These are phyloP conservation scores for Deinandra increscens DNA, from an alignment of 129 eudicot genomes.

Conservation along the genomic window DNA sequence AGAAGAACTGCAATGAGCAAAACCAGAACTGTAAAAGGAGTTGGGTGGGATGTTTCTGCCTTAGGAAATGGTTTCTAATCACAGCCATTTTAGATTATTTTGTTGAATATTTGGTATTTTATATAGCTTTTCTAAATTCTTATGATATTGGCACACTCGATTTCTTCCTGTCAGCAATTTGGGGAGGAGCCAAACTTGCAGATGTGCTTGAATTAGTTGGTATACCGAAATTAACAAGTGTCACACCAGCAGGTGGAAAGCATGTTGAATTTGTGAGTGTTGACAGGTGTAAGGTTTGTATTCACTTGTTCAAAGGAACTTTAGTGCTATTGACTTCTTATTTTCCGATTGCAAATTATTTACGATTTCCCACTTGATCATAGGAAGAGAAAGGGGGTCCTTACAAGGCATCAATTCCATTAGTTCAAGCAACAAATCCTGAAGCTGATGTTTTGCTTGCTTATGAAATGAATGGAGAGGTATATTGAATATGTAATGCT, in stretches of 20 bases:
- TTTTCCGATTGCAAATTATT: neutral
- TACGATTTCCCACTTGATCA: conserved; percentile 1
- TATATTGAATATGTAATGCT: conserved; percentile 23
- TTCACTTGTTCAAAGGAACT: conserved; percentile 13
- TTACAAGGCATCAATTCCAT: conserved; percentile 89
- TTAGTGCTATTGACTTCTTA: conserved; percentile 4
- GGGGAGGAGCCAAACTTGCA: conserved; percentile 96
- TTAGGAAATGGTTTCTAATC: conserved; percentile 78
- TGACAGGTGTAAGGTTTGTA: conserved; percentile 84
- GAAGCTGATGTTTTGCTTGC: conserved; percentile 95
- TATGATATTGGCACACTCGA: neutral
- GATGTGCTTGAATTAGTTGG: conserved; percentile 94
- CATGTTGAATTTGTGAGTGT: conserved; percentile 97
- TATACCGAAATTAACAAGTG: conserved; percentile 53
- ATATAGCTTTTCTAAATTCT: neutral
- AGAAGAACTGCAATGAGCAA: conserved; percentile 99
- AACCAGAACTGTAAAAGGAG: conserved; percentile 83
- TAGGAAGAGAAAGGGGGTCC: conserved; percentile 99
- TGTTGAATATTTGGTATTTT: conserved; percentile 8
- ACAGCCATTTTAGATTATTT: neutral
- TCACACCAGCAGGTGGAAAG: conserved; percentile 74
- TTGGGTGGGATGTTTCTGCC: conserved; percentile 95
- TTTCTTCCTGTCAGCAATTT: conserved; percentile 60
- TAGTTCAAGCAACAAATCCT: conserved; percentile 87
- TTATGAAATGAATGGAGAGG: conserved; percentile 99